phyloP scores from a whole-genome alignment of 192 early-diverging fungal genomes.

The Linnemannia exigua region DNA sequence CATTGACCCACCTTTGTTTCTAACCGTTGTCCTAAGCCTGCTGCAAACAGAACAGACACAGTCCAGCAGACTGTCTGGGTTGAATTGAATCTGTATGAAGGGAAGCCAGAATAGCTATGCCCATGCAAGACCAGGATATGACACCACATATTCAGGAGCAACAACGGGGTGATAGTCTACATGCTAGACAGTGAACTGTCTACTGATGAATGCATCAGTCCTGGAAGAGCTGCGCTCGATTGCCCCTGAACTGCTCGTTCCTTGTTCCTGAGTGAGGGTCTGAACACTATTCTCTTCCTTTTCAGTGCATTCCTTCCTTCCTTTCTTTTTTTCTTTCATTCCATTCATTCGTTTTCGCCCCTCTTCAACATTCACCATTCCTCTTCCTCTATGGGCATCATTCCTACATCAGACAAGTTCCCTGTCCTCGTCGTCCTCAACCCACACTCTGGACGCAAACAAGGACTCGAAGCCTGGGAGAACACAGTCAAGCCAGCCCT shows the following conservation, averaged over 20 bases:
- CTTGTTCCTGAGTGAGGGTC: too few relatives aligned
- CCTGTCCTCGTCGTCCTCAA: slow-evolving; percentile 57
- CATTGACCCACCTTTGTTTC: background rate
- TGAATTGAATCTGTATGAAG: too few relatives aligned
- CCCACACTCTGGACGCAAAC: slow-evolving; percentile 50
- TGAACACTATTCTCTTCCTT: background rate
- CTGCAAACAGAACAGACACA: too few relatives aligned
- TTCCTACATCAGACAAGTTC: slow-evolving; percentile 29
- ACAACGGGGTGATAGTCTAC: too few relatives aligned
- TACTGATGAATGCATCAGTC: too few relatives aligned
- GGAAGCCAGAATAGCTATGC: too few relatives aligned
- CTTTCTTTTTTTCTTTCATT: background rate
- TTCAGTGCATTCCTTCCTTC: background rate
- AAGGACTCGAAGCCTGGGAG: slow-evolving; percentile 37
- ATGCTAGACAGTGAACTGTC: too few relatives aligned
- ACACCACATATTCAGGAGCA: too few relatives aligned
- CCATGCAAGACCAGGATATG: too few relatives aligned
- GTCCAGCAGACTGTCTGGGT: too few relatives aligned
- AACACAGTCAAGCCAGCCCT: slow-evolving; percentile 59
- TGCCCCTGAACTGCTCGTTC: background rate
- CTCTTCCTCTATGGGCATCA: slow-evolving; percentile 36
- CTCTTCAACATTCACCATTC: background rate
- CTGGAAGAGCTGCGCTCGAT: background rate
- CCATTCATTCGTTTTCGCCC: background rate
- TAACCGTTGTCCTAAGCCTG: background rate